Base-by-base conservation (phyloP, 2,329 filamentous ascomycete species). In the Trichoderma sp. region DNA sequence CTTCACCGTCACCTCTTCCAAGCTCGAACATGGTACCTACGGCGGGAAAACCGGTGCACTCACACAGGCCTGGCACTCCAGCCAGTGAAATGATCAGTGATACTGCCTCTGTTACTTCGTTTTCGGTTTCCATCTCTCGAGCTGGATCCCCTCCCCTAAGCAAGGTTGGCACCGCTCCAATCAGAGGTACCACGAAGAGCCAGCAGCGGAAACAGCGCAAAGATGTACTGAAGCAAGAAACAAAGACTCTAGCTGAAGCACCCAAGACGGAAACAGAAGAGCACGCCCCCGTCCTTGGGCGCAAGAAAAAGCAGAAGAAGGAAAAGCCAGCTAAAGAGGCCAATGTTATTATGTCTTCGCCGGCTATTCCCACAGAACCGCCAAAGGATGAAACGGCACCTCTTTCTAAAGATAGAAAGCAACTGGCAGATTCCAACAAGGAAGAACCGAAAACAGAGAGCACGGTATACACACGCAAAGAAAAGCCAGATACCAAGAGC, bases 251-350 rank as follows among this genome's bases (percentile, higher is more conserved):
- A 69, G 80, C 78, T 3, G 86, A 87, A 70, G 72, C 80, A 1
- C 73, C 85, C 70, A 82, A 83, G 58, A 73, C 80, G 15, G 88
- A 89, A 68, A 77, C 83, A 13, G 82, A 86, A 61, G 85, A 87
- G 71, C 85, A 87, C 71, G 92, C 88, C 8, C 92, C 92, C 0
- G 90, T 96, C 48, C 77, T 93, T 58, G 91, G 91, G 37, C 87
- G 92, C 63, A 93, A 93, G 83, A 94, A 93, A 83, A 95, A 94
- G 80, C 87, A 92, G 76, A 93, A 92, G 83, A 94, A 93, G 79
- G 88, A 90, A 73, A 89, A 87, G 73, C 77, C 78, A 15, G 37
- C 65, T 8, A 77, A 78, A 52, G 64, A 72, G 13, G 12, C 72
- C 19, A 50, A 65, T 4, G 6, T 63, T 13, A 69, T 63, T 13